Percentiles rank a stretch among this genome's conserved stretches.
phyloP scores from a whole-genome alignment of 768 basidiomycete species.

The Pulveroboletus frians region DNA sequence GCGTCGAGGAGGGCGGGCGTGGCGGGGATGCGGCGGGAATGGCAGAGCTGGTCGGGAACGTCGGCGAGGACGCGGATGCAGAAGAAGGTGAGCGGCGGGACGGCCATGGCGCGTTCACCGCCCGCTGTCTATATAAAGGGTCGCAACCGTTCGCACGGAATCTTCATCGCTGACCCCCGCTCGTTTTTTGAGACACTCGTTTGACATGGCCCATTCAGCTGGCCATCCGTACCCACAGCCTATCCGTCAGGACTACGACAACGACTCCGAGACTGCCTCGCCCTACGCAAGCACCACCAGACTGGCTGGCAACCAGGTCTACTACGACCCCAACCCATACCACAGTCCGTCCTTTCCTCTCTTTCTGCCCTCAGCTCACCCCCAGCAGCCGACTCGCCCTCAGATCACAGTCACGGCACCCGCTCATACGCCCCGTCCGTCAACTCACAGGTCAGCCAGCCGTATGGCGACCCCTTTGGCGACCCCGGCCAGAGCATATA shows the following conservation, averaged over 20 bases:
- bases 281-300: slow-evolving; percentile 57
- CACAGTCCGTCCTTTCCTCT: slow-evolving; percentile 11
- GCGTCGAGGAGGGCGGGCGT: slow-evolving; percentile 41
- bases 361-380: neutral
- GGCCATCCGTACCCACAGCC: slow-evolving; percentile 33
- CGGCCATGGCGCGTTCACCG: neutral
- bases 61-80: slow-evolving; percentile 43
- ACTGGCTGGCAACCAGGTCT: slow-evolving; percentile 42
- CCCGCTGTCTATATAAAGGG: neutral
- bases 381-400: slow-evolving; percentile 18
- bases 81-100: slow-evolving; percentile 52
- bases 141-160: slow-evolving; percentile 18
- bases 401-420: slow-evolving; percentile 29
- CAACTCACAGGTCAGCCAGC: slow-evolving; percentile 55
- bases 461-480: slow-evolving; percentile 54
- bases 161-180: slow-evolving; percentile 23
- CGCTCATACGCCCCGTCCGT: slow-evolving; percentile 54
- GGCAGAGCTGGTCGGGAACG: slow-evolving; percentile 35
- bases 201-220: slow-evolving; percentile 36
- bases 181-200: slow-evolving; percentile 17
- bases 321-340: slow-evolving; percentile 26
- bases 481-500: slow-evolving; percentile 52
- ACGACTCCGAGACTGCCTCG: slow-evolving; percentile 48
- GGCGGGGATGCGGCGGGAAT: slow-evolving; percentile 33
- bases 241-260: slow-evolving; percentile 38